These are phyloP conservation scores for Dipteronia sinensis DNA, from an alignment of 345 rosid species.

Conservation along the genomic window DNA sequence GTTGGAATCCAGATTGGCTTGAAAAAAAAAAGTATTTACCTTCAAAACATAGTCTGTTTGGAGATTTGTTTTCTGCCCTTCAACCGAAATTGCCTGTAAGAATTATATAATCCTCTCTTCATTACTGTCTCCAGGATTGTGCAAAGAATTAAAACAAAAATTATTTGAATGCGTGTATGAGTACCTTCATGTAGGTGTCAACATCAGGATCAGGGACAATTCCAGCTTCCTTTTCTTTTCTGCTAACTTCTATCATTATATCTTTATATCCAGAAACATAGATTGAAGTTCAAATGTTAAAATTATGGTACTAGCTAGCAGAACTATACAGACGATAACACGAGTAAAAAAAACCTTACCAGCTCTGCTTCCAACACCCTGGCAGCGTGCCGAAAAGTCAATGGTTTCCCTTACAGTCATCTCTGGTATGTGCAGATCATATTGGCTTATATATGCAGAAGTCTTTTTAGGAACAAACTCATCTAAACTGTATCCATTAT, in stretches of 20 bases:
- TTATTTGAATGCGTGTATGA: not conserved
- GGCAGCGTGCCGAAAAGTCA: constrained; percentile 63
- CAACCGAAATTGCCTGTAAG: constrained; percentile 40
- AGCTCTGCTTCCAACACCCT: constrained; percentile 50
- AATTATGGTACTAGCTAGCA: not conserved
- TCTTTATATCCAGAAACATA: constrained; percentile 28
- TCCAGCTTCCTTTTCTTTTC: constrained; percentile 51
- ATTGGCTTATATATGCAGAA: constrained; percentile 68
- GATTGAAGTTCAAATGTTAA: not conserved
- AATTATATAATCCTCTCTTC: constrained; percentile 1
- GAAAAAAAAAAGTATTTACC: constrained; percentile 23
- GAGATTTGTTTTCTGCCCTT: constrained; percentile 33
- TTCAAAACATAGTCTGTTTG: constrained; percentile 51
- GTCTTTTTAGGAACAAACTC: constrained; percentile 71
- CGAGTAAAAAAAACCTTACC: constrained; percentile 25
- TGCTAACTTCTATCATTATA: constrained; percentile 55
- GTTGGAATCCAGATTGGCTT: not conserved
- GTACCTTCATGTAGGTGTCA: constrained; percentile 68
- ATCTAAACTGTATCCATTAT: constrained; percentile 56
- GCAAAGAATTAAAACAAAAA: not conserved
- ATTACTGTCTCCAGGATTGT: not conserved
- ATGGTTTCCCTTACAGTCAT: constrained; percentile 71
- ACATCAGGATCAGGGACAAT: constrained; percentile 57
- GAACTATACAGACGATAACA: not conserved
- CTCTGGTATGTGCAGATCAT: constrained; percentile 62